Evolutionary conservation across 2,329 filamentous ascomycete species (phyloP), one percentile per base, ranked within the genome.

Genomic region (Aspergillus aculeatinus): DNA sequence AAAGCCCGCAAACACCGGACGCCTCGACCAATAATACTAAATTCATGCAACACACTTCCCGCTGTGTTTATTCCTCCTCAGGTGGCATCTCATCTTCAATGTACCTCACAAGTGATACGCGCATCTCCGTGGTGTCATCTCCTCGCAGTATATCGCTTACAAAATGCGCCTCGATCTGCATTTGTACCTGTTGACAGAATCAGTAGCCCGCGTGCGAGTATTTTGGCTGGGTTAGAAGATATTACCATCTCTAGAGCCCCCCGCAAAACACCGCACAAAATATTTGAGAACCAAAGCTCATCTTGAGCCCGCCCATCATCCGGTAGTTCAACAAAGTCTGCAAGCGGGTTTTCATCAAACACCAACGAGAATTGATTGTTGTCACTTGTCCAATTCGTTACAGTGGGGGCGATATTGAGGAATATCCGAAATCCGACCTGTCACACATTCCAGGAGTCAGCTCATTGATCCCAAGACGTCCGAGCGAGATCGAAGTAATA

Each of bases 381-480:
- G 77, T 99, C 95, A 74, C 85, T 91, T 23, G 92, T 95, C 95
- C 95, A 99, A 74, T 96, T 97, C 51, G 92, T 92, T 65, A 98
- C 89, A 7, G 89, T 90, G 0, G 95, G 95, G 4, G 93, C 96
- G 68, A 97, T 92, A 73, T 99, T 99, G 62, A 99, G 86, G 76
- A 99, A 99, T 66, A 99, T 96, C 80, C 99, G 98, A 81, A 99
- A 99, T 59, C 95, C 95, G 66, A 99, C 90, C 91, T 97, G 65
- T 62, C 51, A 19, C 44, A 65, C 55, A 67, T 54, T 9, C 21
- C 59, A 47, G 10, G 9, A n/a, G 9, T 16, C n/a, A 47, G 27
- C 12, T 16, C 11, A 23, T n/a, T 35, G 14, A 39, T n/a, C 19
- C 31, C 51, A 25, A 31, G 33, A 42, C 9, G 39, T 19, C 39